These are phyloP conservation scores for Eimeria necatrix DNA, from an alignment of 169 alveolate genomes.

Conservation along the genomic window DNA sequence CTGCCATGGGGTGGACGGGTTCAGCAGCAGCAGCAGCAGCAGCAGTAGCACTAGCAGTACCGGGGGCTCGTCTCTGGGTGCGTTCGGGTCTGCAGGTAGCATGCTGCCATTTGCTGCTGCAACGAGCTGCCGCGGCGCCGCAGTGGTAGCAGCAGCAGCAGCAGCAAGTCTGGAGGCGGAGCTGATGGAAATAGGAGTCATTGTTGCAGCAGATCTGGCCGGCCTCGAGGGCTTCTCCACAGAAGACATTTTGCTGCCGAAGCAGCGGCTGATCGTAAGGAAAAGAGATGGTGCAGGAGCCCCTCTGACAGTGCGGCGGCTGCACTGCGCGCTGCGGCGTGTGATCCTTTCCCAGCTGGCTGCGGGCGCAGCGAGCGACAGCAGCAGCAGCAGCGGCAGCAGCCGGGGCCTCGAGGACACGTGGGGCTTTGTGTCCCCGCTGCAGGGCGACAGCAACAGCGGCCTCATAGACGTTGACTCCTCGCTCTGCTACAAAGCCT, in stretches of 20 bases:
- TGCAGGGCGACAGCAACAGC: not conserved
- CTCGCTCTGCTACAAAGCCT: not conserved
- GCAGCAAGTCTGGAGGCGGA: constrained; percentile 20
- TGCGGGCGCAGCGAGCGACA: constrained; percentile 9
- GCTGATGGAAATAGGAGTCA: constrained; percentile 69
- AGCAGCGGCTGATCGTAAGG: constrained; percentile 56
- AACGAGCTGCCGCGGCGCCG: not conserved
- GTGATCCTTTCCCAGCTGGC: constrained; percentile 69
- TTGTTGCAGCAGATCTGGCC: constrained; percentile 56
- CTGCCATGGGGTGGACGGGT: not conserved
- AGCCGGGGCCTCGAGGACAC: not conserved
- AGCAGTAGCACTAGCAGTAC: not conserved
- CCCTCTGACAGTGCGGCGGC: constrained; percentile 66
- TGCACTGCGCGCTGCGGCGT: constrained; percentile 59
- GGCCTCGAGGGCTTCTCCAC: constrained; percentile 79
- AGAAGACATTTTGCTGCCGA: constrained; percentile 53
- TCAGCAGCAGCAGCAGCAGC: constrained; percentile 17
- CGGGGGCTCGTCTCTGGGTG: not conserved
- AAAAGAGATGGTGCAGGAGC: not conserved
- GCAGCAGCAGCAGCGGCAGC: not conserved
- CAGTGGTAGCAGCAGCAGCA: constrained; percentile 43
- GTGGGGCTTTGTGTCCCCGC: constrained; percentile 19
- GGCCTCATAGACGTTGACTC: not conserved
- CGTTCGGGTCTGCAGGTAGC: not conserved
- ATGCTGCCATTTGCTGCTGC: not conserved